phyloP scores from a whole-genome alignment of 129 eudicot genomes.

The Heracleum sosnowskyi region DNA sequence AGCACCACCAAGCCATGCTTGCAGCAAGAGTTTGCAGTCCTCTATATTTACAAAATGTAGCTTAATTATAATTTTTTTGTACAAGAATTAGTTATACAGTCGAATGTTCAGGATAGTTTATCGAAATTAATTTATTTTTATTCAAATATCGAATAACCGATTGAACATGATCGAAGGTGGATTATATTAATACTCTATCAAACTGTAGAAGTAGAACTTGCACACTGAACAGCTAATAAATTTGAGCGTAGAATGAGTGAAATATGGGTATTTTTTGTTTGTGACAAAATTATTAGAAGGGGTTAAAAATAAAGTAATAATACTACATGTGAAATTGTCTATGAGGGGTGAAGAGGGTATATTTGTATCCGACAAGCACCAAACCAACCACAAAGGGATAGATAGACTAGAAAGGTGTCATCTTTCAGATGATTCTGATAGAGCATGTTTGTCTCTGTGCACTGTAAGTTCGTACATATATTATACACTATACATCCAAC shows the following conservation, averaged over 20 bases:
- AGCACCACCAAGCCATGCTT: too few species aligned
- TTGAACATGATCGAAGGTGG: too few species aligned
- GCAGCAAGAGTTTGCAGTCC: too few species aligned
- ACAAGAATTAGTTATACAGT: too few species aligned
- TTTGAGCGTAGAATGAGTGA: not conserved
- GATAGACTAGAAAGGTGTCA: constrained; percentile 1
- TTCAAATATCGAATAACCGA: too few species aligned
- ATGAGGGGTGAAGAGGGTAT: not conserved
- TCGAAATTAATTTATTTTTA: too few species aligned
- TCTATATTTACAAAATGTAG: too few species aligned
- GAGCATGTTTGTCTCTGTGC: constrained; percentile 10
- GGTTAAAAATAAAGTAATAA: not conserved
- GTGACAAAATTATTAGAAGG: not conserved
- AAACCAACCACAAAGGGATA: not conserved
- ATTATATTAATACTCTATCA: too few species aligned
- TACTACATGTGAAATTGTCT: not conserved
- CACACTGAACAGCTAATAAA: not conserved
- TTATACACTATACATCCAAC: not conserved
- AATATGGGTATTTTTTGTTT: not conserved
- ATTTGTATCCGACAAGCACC: constrained; percentile 7
- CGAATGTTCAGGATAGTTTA: too few species aligned
- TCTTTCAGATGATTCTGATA: constrained; percentile 2
- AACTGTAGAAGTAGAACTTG: not conserved
- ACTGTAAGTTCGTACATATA: not conserved
- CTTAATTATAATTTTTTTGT: too few species aligned